These are phyloP conservation scores for Talaromyces marneffei DNA, from an alignment of 2,329 filamentous ascomycete species.

Conservation along the genomic window DNA sequence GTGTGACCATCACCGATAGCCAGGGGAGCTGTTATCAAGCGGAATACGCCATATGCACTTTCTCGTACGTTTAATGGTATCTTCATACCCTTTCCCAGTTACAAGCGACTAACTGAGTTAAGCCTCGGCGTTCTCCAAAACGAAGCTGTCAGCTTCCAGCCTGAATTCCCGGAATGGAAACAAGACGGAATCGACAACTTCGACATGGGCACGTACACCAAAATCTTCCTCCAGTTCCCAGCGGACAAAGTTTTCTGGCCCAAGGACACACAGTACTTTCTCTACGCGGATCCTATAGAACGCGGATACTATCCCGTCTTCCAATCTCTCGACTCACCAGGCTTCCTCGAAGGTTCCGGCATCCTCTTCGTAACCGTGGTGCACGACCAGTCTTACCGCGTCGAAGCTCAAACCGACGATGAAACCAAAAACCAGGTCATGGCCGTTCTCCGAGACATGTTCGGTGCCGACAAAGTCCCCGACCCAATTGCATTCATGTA, in stretches of 20 bases:
- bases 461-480: conserved; percentile 51
- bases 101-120: not conserved
- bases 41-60: conserved; percentile 60
- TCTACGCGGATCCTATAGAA: conserved; percentile 46
- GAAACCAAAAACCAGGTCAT: conserved; percentile 54
- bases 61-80: conserved; percentile 39
- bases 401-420: conserved; percentile 56
- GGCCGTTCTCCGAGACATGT: conserved; percentile 56
- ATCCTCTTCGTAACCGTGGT: conserved; percentile 63
- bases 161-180: conserved; percentile 60
- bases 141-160: conserved; percentile 53
- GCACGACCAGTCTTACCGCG: conserved; percentile 50
- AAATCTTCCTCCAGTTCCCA: conserved; percentile 63
- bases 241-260: conserved; percentile 59
- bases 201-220: conserved; percentile 66
- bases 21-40: conserved; percentile 55
- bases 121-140: conserved; percentile 60
- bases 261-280: conserved; percentile 47
- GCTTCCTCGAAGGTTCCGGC: conserved; percentile 56
- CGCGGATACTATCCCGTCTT: conserved; percentile 57
- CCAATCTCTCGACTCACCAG: conserved; percentile 55
- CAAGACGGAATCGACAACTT: conserved; percentile 58
- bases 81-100: not conserved
- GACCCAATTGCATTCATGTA: conserved; percentile 58
- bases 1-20: conserved; percentile 49